phyloP scores from a whole-genome alignment of 257 asterid genomes.

The Rhazya stricta region DNA sequence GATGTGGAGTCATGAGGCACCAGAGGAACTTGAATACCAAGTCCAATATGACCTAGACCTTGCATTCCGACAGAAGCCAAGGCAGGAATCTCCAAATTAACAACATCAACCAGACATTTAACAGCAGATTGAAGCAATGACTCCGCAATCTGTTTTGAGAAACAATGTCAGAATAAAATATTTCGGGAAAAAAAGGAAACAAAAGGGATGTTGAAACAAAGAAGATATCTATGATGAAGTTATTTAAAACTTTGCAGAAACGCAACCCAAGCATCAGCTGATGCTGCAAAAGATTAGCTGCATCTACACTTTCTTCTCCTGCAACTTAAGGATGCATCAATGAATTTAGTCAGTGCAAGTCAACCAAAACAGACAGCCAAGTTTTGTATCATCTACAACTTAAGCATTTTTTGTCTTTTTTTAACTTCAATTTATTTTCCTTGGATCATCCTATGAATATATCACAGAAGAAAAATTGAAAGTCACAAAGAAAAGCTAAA shows the following conservation, averaged over 20 bases:
- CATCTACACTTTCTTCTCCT: background rate
- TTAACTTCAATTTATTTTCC: background rate
- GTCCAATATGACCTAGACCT: slow-evolving; percentile 96
- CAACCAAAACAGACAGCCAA: background rate
- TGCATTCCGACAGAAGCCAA: slow-evolving; percentile 89
- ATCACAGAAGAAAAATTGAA: background rate
- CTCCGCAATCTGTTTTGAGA: slow-evolving; percentile 55
- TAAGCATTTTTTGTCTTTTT: too few relatives aligned
- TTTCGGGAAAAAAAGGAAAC: background rate
- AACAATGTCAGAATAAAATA: background rate
- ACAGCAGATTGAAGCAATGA: slow-evolving; percentile 64
- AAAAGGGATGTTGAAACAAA: background rate
- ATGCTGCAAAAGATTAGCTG: background rate
- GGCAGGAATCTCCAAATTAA: slow-evolving; percentile 57
- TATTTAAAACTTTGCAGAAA: background rate
- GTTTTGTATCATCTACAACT: background rate
- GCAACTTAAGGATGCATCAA: background rate
- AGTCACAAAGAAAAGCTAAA: background rate
- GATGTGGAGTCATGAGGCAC: slow-evolving; percentile 51
- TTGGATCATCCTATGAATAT: background rate
- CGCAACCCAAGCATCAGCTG: background rate
- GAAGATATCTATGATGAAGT: background rate
- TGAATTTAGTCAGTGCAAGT: background rate
- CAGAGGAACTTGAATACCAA: slow-evolving; percentile 66
- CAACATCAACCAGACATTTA: slow-evolving; percentile 68